A percentile compares a stretch with the other conserved stretches of the same genome.
phyloP scores from a whole-genome alignment of 2,329 filamentous ascomycete genomes.

The Sarocladium kiliense region DNA sequence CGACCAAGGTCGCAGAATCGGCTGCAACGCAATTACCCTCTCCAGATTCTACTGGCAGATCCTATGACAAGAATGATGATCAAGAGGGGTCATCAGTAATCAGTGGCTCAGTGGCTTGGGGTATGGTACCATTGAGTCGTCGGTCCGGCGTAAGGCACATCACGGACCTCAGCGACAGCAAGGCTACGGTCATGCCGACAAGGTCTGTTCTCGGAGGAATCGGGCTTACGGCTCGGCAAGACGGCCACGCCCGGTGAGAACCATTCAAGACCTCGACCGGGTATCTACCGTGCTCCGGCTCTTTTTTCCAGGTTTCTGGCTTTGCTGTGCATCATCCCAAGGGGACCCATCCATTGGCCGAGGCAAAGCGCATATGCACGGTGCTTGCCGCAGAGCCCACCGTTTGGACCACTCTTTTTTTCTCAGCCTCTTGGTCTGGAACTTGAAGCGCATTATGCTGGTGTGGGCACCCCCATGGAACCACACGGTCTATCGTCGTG shows the following conservation, averaged over 20 bases:
- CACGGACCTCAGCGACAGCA: background rate
- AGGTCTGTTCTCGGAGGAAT: background rate
- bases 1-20: background rate
- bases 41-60: too few relatives aligned
- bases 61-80: too few relatives aligned
- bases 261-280: background rate
- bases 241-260: background rate
- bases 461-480: background rate
- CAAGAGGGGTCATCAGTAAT: background rate
- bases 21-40: too few relatives aligned
- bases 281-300: background rate
- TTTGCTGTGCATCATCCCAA: too few relatives aligned
- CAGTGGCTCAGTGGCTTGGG: background rate
- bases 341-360: too few relatives aligned
- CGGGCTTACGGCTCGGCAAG: conserved; percentile 1
- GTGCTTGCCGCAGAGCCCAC: background rate
- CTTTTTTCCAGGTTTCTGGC: too few relatives aligned
- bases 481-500: background rate
- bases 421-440: background rate
- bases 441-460: too few relatives aligned
- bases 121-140: background rate
- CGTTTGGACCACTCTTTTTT: background rate
- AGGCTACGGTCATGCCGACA: background rate
- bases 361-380: background rate
- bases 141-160: background rate